Evolutionary conservation across 2,329 filamentous ascomycete genomes (phyloP).

Genomic region (Alternaria hordeiaustralica): DNA sequence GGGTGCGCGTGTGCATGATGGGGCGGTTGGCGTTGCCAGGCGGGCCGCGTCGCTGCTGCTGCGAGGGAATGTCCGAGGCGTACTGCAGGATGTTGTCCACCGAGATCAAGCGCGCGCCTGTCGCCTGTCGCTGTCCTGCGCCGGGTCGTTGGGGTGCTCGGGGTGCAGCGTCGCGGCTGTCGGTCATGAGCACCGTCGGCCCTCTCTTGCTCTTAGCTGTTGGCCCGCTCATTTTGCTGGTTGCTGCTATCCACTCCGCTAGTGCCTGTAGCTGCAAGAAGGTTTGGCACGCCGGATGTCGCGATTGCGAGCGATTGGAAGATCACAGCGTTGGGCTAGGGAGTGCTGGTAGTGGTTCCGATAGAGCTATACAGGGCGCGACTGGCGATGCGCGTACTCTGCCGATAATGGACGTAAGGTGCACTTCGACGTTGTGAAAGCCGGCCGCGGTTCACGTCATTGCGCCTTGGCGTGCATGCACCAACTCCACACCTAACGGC

Average conservation of each 20-base stretch:
- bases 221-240: constrained; percentile 39
- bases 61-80: constrained; percentile 92
- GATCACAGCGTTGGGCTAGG: background rate
- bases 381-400: constrained; percentile 4
- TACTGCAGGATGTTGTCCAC: constrained; percentile 96
- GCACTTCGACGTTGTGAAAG: constrained; percentile 13
- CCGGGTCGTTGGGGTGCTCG: constrained; percentile 32
- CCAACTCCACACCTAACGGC: constrained; percentile 16
- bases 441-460: constrained; percentile 26
- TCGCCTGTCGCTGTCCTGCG: constrained; percentile 42
- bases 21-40: constrained; percentile 62
- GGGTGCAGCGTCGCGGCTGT: constrained; percentile 58
- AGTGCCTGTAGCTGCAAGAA: constrained; percentile 11
- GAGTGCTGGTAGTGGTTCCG: background rate
- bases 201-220: constrained; percentile 48
- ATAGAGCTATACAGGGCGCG: background rate
- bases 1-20: constrained; percentile 54
- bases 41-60: constrained; percentile 82
- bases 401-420: background rate
- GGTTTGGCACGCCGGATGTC: background rate
- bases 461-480: constrained; percentile 15
- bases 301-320: background rate
- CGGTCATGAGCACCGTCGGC: constrained; percentile 59
- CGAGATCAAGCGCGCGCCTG: constrained; percentile 68
- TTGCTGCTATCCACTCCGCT: constrained; percentile 12